Conservation (phyloP, 345 rosid species). For the Citrus reticulata region DNA sequence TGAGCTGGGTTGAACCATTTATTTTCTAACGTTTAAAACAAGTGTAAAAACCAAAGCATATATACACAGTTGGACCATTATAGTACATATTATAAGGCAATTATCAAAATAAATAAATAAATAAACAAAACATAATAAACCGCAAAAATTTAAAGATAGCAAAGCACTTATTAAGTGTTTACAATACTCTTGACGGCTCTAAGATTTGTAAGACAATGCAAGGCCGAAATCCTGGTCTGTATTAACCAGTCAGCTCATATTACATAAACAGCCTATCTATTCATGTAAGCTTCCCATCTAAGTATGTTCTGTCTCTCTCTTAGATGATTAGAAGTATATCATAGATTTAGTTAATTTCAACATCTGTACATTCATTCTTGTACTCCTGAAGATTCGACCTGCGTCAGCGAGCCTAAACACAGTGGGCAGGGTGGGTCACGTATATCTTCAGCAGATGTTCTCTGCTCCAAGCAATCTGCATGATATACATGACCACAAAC, state of each 20-base stretch:
- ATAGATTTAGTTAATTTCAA: slow-evolving; percentile 5
- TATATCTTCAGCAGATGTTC: slow-evolving; percentile 36
- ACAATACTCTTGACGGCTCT: neutral
- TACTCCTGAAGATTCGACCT: slow-evolving; percentile 18
- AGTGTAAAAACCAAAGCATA: too few species aligned
- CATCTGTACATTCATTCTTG: slow-evolving; percentile 22
- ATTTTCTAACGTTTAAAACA: too few species aligned
- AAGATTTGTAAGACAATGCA: slow-evolving; percentile 3
- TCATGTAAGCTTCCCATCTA: slow-evolving; percentile 13
- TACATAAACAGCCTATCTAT: slow-evolving; percentile 22
- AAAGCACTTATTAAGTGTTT: neutral
- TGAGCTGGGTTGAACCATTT: too few species aligned
- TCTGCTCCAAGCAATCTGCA: slow-evolving; percentile 59
- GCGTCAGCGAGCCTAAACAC: slow-evolving; percentile 29
- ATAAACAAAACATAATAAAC: too few species aligned
- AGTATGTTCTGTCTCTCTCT: slow-evolving; percentile 7
- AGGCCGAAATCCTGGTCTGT: slow-evolving; percentile 10
- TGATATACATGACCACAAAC: slow-evolving; percentile 68
- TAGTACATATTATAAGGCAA: too few species aligned
- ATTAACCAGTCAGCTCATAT: neutral
- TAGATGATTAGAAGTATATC: slow-evolving; percentile 10
- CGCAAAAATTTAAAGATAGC: neutral
- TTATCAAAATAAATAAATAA: too few species aligned
- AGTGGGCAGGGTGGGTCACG: slow-evolving; percentile 51
- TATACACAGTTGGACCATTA: too few species aligned